Conservation (phyloP, 106 monocot genomes). For the Amphibolis antarctica region DNA sequence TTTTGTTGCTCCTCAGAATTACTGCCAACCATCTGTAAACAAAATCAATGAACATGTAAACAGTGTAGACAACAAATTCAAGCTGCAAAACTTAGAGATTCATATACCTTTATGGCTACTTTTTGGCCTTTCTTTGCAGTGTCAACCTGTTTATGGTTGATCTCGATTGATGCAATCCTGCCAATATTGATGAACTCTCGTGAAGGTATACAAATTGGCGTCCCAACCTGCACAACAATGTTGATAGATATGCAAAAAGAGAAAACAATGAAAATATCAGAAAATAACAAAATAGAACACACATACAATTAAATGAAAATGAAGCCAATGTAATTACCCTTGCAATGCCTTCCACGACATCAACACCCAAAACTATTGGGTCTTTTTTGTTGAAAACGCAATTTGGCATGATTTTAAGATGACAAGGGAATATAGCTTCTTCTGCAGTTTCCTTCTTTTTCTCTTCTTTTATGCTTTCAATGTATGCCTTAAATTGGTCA, state of each 20-base stretch:
- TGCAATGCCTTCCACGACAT: constrained; percentile 74
- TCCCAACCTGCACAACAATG: constrained; percentile 54
- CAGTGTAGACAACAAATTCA: not conserved
- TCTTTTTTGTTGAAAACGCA: constrained; percentile 96
- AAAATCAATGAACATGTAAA: not conserved
- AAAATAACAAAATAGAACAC: constrained; percentile 4
- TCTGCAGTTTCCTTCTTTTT: constrained; percentile 91
- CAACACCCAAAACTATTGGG: constrained; percentile 91
- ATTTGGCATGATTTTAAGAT: constrained; percentile 87
- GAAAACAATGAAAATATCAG: not conserved
- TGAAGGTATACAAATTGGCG: constrained; percentile 74
- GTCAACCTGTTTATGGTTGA: constrained; percentile 87
- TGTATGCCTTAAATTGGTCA: constrained; percentile 95
- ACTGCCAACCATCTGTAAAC: constrained; percentile 43
- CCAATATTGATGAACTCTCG: constrained; percentile 91
- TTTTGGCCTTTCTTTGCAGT: constrained; percentile 81
- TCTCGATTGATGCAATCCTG: constrained; percentile 74
- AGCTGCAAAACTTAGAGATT: not conserved
- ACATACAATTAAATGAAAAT: not conserved
- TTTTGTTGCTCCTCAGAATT: constrained; percentile 73
- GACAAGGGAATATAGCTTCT: constrained; percentile 91
- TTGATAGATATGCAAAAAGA: not conserved
- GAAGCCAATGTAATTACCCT: constrained; percentile 34
- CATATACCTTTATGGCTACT: constrained; percentile 79
- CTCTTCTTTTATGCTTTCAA: constrained; percentile 72